Evolutionary conservation across 805 yeast genomes (phyloP).

Genomic region (Candida taoyuanica): DNA sequence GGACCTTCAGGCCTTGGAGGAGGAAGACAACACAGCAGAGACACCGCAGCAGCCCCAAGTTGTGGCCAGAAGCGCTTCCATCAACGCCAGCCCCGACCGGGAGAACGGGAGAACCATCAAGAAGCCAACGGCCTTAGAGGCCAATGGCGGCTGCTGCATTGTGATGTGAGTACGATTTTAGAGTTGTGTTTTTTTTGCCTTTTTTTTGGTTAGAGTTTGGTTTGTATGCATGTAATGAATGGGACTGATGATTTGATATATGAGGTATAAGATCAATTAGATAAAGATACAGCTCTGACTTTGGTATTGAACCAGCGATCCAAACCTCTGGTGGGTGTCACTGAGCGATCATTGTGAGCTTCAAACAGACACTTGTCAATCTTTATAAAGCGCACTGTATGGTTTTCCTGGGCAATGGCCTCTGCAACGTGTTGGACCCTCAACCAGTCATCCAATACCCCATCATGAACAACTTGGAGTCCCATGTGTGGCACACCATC

Average conservation of each 20-base stretch:
- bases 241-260: no score
- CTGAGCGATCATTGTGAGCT: constrained; percentile 21
- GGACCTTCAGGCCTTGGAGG: constrained; percentile 1
- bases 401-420: constrained; percentile 31
- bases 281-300: constrained; percentile 27
- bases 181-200: not conserved
- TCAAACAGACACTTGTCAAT: constrained; percentile 49
- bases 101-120: not conserved
- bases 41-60: no score
- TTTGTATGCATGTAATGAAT: not conserved
- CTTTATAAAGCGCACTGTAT: constrained; percentile 36
- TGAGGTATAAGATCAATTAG: not conserved
- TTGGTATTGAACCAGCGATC: constrained; percentile 42
- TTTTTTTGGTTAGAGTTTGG: not conserved
- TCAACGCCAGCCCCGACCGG: no score
- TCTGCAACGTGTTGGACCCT: constrained; percentile 51
- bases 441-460: constrained; percentile 53
- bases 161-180: no score
- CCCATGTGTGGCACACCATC: constrained; percentile 54
- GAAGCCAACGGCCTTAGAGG: not conserved
- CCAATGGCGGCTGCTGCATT: constrained; percentile 6
- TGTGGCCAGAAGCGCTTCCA: no score
- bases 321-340: constrained; percentile 41
- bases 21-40: no score
- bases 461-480: constrained; percentile 47